These are phyloP conservation scores for Pittosporum tobira DNA, from an alignment of 129 eudicot genomes.

Conservation along the genomic window DNA sequence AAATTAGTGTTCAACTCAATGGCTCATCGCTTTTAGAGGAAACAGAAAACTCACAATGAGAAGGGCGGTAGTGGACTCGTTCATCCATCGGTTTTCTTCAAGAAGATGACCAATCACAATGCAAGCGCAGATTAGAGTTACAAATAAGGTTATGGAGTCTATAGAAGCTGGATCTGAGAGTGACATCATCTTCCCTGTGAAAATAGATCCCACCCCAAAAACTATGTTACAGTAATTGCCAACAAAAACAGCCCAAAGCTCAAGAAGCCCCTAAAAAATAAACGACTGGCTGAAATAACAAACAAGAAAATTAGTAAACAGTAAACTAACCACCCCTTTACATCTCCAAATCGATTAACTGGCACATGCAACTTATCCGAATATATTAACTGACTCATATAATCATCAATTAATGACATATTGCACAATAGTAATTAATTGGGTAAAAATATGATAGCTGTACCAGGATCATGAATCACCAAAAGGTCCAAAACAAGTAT, in stretches of 20 bases:
- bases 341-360: too few species aligned
- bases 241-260: neutral
- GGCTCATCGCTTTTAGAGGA: neutral
- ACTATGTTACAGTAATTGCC: slow-evolving; percentile 6
- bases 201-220: neutral
- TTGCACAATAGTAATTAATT: too few species aligned
- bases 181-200: neutral
- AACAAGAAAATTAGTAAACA: too few species aligned
- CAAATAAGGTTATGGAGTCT: slow-evolving; percentile 42
- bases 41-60: slow-evolving; percentile 38
- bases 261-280: neutral
- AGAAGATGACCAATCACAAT: slow-evolving; percentile 59
- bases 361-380: too few species aligned
- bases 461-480: too few species aligned
- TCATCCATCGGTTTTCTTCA: slow-evolving; percentile 50
- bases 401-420: too few species aligned
- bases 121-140: slow-evolving; percentile 52
- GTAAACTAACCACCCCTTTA: too few species aligned
- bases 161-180: slow-evolving; percentile 26
- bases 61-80: slow-evolving; percentile 57
- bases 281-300: neutral
- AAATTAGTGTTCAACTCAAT: neutral
- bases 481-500: too few species aligned
- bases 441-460: too few species aligned
- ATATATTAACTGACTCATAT: too few species aligned